phyloP scores from a whole-genome alignment of 192 early-diverging fungal genomes.

The Mortierella claussenii region DNA sequence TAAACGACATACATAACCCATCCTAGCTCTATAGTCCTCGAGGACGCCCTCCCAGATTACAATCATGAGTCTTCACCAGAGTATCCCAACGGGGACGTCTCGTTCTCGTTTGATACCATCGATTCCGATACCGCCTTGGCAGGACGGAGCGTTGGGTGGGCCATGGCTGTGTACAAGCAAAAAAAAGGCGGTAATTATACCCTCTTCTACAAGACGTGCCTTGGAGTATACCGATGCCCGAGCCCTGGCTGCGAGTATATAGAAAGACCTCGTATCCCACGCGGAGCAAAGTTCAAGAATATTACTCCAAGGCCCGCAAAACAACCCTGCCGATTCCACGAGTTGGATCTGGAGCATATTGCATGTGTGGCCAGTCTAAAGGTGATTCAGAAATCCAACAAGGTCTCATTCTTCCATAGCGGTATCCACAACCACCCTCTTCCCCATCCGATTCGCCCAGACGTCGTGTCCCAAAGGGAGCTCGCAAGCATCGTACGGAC shows the following conservation, averaged over 20 bases:
- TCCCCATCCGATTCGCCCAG: not conserved
- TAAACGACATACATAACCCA: too few species aligned
- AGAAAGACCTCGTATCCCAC: not conserved
- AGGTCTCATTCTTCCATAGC: not conserved
- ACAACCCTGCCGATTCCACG: not conserved
- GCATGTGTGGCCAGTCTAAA: constrained; percentile 4
- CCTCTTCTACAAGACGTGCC: constrained; percentile 3
- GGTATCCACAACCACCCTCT: constrained; percentile 10
- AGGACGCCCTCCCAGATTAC: too few species aligned
- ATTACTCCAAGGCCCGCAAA: not conserved
- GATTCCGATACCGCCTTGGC: too few species aligned
- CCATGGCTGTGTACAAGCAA: not conserved
- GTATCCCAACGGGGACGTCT: too few species aligned
- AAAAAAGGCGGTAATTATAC: not conserved
- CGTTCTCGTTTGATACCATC: too few species aligned
- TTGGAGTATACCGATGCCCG: constrained; percentile 9
- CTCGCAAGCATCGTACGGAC: not conserved
- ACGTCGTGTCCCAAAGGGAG: not conserved
- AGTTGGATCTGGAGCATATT: not conserved
- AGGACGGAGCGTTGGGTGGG: too few species aligned
- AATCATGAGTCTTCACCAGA: too few species aligned
- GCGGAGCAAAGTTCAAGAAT: not conserved
- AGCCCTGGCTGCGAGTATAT: not conserved
- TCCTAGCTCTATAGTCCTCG: too few species aligned
- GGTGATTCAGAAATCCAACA: not conserved